Evolutionary conservation across 768 basidiomycete genomes (phyloP), one percentile per base, ranked within the genome.

Genomic region (Terana coerulea): DNA sequence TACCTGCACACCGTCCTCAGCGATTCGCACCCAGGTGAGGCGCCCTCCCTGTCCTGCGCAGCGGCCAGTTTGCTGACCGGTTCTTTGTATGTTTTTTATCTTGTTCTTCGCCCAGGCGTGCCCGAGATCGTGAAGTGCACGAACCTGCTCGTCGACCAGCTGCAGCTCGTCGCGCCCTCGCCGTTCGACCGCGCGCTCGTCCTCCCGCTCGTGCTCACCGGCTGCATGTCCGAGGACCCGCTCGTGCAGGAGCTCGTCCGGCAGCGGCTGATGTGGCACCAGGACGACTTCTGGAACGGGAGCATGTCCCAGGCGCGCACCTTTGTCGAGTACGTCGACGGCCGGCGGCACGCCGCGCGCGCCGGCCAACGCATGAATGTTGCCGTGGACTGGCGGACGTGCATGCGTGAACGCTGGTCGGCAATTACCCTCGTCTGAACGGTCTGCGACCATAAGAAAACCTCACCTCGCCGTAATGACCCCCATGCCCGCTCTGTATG

Each of bases 151-250:
- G 69, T 80, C 46, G 76, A 77, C 39, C 68, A 76, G 19, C 63
- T 89, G 49, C 69, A 72, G 51, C 75, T 77, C 57, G 63, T 89
- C 47, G 77, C 75, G 24, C 67, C 79, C 35, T 81, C 83, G 14
- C 72, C 78, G 51, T 66, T 80, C 36, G 89, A 92, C 65, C 79
- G 86, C 51, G 75, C 78, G 7, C 66, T 90, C 35, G 72, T 88
- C 19, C 85, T 90, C 67, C 88, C 89, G 25, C 76, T 88, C 49
- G 84, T 81, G 63, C 71, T 92, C 35, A 81, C 84, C 26, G 89
- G 84, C 5, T 81, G 81, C 64, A 76, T 91, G 76, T 79, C 86
- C 39, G 82, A 88, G 64, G 80, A 84, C 64, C 78, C 55, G 35
- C 44, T 60, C 48, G 46, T 59, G 51, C 59, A 58, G 41, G 81